Conservation (phyloP, 345 rosid genomes). For the Odontarrhena argentea region DNA sequence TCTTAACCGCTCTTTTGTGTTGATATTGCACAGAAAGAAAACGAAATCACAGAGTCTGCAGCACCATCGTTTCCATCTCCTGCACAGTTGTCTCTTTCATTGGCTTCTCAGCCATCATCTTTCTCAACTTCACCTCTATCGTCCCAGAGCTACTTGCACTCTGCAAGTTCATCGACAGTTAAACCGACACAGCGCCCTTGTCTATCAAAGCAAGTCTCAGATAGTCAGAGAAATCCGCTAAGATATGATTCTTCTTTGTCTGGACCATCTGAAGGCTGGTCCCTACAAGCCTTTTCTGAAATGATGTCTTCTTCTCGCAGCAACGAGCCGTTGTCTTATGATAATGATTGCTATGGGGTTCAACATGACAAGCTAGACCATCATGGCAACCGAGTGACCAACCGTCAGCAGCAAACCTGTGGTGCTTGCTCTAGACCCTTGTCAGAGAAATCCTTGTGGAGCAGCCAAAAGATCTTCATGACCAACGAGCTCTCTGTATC, state of each 20-base stretch:
- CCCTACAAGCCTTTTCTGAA: constrained; percentile 82
- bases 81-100: constrained; percentile 54
- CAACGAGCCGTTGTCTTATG: constrained; percentile 63
- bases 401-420: constrained; percentile 70
- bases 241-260: constrained; percentile 62
- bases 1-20: constrained; percentile 21
- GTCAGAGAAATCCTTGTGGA: constrained; percentile 77
- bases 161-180: constrained; percentile 49
- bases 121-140: constrained; percentile 52
- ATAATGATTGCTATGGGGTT: constrained; percentile 54
- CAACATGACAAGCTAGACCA: constrained; percentile 52
- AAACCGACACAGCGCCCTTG: constrained; percentile 46
- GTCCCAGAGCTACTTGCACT: constrained; percentile 53
- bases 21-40: constrained; percentile 40
- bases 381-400: constrained; percentile 48
- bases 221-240: constrained; percentile 47
- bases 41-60: constrained; percentile 54
- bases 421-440: constrained; percentile 85
- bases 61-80: constrained; percentile 57
- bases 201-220: constrained; percentile 51
- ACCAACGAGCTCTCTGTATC: constrained; percentile 70
- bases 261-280: constrained; percentile 84
- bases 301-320: constrained; percentile 65
- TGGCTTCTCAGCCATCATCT: constrained; percentile 69
- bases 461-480: constrained; percentile 67